A percentile compares a stretch with the other conserved stretches of the same genome.
Conservation (phyloP, 805 yeast genomes). For the Saccharomycopsis schoenii region DNA sequence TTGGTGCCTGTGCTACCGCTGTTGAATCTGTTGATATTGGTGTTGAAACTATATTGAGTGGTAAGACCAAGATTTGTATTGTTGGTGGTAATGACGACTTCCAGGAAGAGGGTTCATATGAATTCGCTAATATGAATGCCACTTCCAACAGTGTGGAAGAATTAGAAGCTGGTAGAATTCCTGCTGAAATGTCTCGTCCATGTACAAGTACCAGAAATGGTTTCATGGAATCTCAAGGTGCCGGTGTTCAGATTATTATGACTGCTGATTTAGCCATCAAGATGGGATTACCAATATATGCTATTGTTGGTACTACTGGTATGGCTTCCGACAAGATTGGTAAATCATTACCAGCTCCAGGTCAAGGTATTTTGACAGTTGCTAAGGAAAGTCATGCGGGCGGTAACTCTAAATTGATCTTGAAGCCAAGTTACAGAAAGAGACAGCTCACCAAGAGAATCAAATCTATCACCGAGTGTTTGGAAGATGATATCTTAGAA, state of each 20-base stretch:
- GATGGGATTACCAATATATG: conserved; percentile 99
- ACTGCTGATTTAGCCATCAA: conserved; percentile 84
- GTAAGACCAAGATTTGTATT: conserved; percentile 91
- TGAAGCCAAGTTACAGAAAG: conserved; percentile 87
- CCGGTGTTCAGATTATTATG: conserved; percentile 97
- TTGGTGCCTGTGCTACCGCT: conserved; percentile 99
- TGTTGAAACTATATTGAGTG: conserved; percentile 84
- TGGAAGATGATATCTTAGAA: conserved; percentile 60
- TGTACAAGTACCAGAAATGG: conserved; percentile 93
- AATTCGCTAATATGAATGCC: conserved; percentile 98
- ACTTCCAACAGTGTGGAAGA: conserved; percentile 86
- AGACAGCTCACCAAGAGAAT: conserved; percentile 82
- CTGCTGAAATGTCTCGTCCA: conserved; percentile 98
- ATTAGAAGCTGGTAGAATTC: conserved; percentile 92
- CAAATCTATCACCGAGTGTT: conserved; percentile 63
- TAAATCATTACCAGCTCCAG: conserved; percentile 99
- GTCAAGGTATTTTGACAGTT: conserved; percentile 97
- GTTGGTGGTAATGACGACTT: conserved; percentile 99
- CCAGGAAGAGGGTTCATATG: conserved; percentile 98
- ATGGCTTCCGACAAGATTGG: conserved; percentile 99
- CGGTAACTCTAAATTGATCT: conserved; percentile 36
- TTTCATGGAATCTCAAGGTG: conserved; percentile 99
- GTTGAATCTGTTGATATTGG: conserved; percentile 96
- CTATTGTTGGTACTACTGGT: conserved; percentile 86
- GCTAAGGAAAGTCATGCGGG: conserved; percentile 85